phyloP scores from a whole-genome alignment of 1,139 yeast genomes.

The Nematodospora anomalae region DNA sequence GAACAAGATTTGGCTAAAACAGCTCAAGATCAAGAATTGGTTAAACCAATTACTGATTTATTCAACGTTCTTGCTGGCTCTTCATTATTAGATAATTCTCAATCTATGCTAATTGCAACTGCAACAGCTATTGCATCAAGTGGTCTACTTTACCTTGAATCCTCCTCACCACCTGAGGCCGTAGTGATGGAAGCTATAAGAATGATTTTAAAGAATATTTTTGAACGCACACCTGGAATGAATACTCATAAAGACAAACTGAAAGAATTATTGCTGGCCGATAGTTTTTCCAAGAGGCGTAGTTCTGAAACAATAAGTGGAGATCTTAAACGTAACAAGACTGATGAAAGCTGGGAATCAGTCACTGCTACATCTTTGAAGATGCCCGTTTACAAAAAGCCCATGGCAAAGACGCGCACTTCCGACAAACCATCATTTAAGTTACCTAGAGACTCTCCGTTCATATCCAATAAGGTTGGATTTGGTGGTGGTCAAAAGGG shows the following conservation, averaged over 20 bases:
- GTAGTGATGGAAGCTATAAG: slow-evolving; percentile 25
- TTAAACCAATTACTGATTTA: slow-evolving; percentile 33
- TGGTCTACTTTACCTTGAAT: slow-evolving; percentile 33
- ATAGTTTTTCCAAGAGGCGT: slow-evolving; percentile 3
- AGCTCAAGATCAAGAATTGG: slow-evolving; percentile 21
- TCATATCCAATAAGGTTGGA: slow-evolving; percentile 33
- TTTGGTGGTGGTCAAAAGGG: slow-evolving; percentile 19
- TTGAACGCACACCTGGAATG: slow-evolving; percentile 14
- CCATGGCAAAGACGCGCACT: slow-evolving; percentile 13
- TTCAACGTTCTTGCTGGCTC: slow-evolving; percentile 39
- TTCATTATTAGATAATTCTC: slow-evolving; percentile 35
- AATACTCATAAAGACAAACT: slow-evolving; percentile 3
- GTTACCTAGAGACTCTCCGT: slow-evolving; percentile 32
- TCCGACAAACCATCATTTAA: slow-evolving; percentile 21
- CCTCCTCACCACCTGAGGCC: slow-evolving; percentile 14
- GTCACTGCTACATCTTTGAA: slow-evolving; percentile 21
- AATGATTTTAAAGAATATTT: slow-evolving; percentile 22
- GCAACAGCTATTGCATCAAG: slow-evolving; percentile 40
- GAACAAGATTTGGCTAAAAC: slow-evolving; percentile 6
- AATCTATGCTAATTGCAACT: slow-evolving; percentile 41
- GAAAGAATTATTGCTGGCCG: background rate
- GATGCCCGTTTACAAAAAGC: slow-evolving; percentile 45
- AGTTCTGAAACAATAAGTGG: slow-evolving; percentile 6
- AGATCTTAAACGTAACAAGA: slow-evolving; percentile 3
- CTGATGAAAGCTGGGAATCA: background rate